Base-by-base conservation (phyloP, 192 early-diverging fungal species). In the Podila horticola region DNA sequence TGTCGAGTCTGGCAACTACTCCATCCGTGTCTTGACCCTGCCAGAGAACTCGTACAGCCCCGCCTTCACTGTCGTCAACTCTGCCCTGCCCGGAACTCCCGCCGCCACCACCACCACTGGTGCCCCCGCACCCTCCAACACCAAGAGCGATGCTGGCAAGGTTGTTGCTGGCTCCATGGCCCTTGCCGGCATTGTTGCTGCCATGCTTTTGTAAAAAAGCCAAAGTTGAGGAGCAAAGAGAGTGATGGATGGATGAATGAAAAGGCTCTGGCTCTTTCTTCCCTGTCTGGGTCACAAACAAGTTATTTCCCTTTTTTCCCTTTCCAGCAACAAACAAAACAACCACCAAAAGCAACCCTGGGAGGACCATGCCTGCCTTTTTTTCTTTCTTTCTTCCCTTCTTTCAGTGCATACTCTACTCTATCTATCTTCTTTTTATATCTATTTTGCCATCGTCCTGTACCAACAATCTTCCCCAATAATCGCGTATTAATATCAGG, bases 1-100 rank as follows among this genome's bases (percentile, higher is more conserved):
- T 10, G 24, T 58, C 11, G 48, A 5, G 5, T 17, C 69, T 48
- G 76, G 70, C 51, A 11, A 20, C 9, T 79, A 79, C 51, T 63
- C 70, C 22, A 48, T 79, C 55, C 76, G 66, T 28, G 41, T 79
- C 70, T 29, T 72, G 50, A 63, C 69, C 15, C 1, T 4, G n/a
- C 76, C 76, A 8, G 12, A 33, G 19, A 3, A 5, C 55, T 72
- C 70, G 7, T 79, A 72, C 70, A 72, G 70, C 61, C 9, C 59
- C 17, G 2, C 41, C 20, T 79, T 79, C 76, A 51, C 0, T 1
- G 31, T 79, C 19, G 50, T 24, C 36, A 62, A 66, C 64, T 10
- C 52, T 36, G 15, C 4, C 30, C 0, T 2, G 28, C 59, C 28
- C n/a, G 17, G 36, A 24, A 24, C 67, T 22, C 2, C 67, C 6